Evolutionary conservation across 1,284 basidiomycete genomes (phyloP), one percentile per base, ranked within the genome.

Genomic region (Exobasidium cylindrosporum): DNA sequence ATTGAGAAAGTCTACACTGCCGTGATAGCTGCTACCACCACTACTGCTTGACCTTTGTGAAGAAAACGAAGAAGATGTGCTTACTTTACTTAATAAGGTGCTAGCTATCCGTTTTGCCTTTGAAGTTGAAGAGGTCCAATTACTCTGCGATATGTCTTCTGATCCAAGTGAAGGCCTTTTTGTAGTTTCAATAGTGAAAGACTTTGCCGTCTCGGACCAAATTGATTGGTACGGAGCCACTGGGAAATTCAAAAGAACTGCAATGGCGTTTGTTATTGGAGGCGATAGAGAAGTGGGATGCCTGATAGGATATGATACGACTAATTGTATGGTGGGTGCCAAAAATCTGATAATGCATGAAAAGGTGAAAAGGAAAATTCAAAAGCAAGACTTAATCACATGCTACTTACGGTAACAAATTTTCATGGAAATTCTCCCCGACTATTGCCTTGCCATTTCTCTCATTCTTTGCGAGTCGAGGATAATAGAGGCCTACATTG

Each of bases 401-500:
- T 50, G 47, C 21, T 11, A 54, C 55, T 57, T 32, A 57, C 57
- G 46, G 62, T 23, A 67, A 56, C 6, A 73, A 55, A 44, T 67
- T 58, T 6, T 59, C 11, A 29, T 68, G 58, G 53, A 67, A 73
- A 10, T 57, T 52, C 50, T 73, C 72, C 29, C 69, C 72, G 1
- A 65, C 44, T 23, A 67, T 54, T 2, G 69, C 57, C 21, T 35
- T 44, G 2, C 30, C 54, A 23, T 64, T 26, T 40, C 35, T 4
- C 29, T 26, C 40, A 50, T 13, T 44, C 31, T 44, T 29, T 0
- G 57, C 56, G 43, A 73, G 63, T 14, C 73, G 54, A 5, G 74
- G 73, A 43, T 73, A 74, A 63, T 76, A 74, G 10, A 76, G 66
- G 35, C 68, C 61, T 23, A 76, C 60, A 58, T 76, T 76, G 64